Evolutionary conservation across 352 stramenopile genomes (phyloP), one percentile per base, ranked within the genome.

Genomic region (Globisporangium echinulatum): DNA sequence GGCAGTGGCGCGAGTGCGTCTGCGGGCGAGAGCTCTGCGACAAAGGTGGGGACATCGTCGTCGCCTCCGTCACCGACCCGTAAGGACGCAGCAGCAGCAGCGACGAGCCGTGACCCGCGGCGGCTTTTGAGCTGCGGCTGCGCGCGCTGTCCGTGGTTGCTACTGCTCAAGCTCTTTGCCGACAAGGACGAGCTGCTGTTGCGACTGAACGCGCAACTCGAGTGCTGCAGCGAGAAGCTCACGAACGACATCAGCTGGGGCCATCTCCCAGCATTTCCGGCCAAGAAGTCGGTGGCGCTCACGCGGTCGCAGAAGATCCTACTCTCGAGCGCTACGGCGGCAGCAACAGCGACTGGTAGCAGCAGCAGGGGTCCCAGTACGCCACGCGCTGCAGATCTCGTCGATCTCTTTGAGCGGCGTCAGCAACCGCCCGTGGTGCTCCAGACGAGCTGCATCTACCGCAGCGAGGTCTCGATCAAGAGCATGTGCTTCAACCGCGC

Each of bases 391-490:
- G 58, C 67, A 9, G 83, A 88, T 50, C 53, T 87, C 7, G 75
- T 78, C 0, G 76, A 92, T 19, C 59, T 87, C 46, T 63, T 88
- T 19, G 82, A 87, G 53, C 82, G 83, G 17, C 69, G 80, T 36
- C 82, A 79, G 62, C 66, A 67, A 47, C 60, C 70, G 0, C 65
- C 72, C 2, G 52, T 69, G 52, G 64, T 90, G 42, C 53, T 65
- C 46, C 66, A 80, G 39, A 62, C 84, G 1, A 71, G 85, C 7
- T 87, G 79, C 38, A 85, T 92, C 44, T 94, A 95, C 61, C 69
- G 79, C 25, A 89, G 79, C 50, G 82, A 95, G 38, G 88, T 83
- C 5, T 85, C 81, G 33, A 90, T 95, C 56, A 92, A 91, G 71
- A 81, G 73, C 36, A 85, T 95, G 59, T 91, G 82, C 54, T 87